Base-by-base conservation (phyloP, 2,329 filamentous ascomycete genomes). In the Colletotrichum graminicola region DNA sequence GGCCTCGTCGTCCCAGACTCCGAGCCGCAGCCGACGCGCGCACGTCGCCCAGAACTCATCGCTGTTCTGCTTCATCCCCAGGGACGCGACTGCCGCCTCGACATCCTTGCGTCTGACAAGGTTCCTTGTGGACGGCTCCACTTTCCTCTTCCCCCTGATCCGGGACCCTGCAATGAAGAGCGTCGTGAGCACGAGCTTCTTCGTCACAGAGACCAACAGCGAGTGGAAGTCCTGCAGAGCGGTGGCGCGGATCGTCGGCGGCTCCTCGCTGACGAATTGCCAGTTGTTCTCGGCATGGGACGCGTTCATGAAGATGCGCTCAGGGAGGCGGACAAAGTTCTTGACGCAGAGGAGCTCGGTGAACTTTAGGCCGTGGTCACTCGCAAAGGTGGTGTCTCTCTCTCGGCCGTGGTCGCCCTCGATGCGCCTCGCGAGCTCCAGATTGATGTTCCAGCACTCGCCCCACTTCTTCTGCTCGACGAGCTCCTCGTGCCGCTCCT, bases 191-290 rank as follows among this genome's bases (percentile, higher is more conserved):
- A 96, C 84, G 1, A 97, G 81, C 16, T 93, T 87, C 70, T 88
- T 89, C 0, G 93, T 95, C 18, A 96, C 75, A 64, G 88, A 92
- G 1, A 92, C 79, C 0, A 88, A 84, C 2, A 97, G 80, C 11
- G 88, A 88, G 76, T 94, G 87, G 55, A 97, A 91, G 75, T 96
- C 93, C 6, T 89, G 86, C n/a, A 97, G 86, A 0, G 93, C 90
- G 1, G 93, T 94, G 8, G 90, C 88, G 75, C 92, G 90, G 29
- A 97, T 88, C 0, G 92, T 89, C 0, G 94, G 94, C 3, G 84
- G 84, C 67, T 88, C 85, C n/a, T 87, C 85, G 26, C 87, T 85
- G 10, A 93, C 76, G 49, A 83, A 84, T 43, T 82, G 84, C 93
- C 93, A 97, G 77, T 93, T 94, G 66, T 89, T 86, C 65, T 90